phyloP scores from a whole-genome alignment of 2,329 filamentous ascomycete species.

The Botrytis galanthina region DNA sequence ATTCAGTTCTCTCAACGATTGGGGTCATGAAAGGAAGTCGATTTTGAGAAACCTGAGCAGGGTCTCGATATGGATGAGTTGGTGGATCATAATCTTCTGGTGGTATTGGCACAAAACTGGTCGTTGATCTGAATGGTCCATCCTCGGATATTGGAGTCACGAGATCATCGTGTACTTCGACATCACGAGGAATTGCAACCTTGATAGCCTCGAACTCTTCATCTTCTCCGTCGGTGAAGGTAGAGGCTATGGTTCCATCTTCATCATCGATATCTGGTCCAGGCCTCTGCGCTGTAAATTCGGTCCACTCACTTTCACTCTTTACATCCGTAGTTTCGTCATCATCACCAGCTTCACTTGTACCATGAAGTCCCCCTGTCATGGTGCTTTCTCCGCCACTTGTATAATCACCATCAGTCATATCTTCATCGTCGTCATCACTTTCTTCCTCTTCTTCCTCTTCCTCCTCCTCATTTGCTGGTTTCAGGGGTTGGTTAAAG shows the following conservation, averaged over 20 bases:
- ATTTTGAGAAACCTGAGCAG: constrained; percentile 78
- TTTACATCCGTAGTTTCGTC: constrained; percentile 56
- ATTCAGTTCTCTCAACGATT: constrained; percentile 93
- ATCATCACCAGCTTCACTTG: constrained; percentile 61
- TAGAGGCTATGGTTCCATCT: constrained; percentile 43
- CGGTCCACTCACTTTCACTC: constrained; percentile 81
- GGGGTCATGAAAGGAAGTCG: constrained; percentile 97
- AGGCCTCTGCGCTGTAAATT: constrained; percentile 74
- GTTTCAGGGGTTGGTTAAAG: constrained; percentile 78
- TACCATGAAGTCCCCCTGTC: constrained; percentile 67
- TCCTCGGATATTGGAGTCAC: constrained; percentile 47
- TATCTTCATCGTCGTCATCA: constrained; percentile 62
- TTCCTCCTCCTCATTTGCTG: constrained; percentile 38
- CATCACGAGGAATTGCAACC: constrained; percentile 38
- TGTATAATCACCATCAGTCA: constrained; percentile 70
- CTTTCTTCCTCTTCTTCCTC: constrained; percentile 45
- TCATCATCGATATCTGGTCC: constrained; percentile 51
- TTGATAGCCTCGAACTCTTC: constrained; percentile 38
- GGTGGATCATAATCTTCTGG: constrained; percentile 85
- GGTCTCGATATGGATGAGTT: constrained; percentile 76
- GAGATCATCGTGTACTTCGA: constrained; percentile 41
- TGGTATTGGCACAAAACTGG: constrained; percentile 72
- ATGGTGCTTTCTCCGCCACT: constrained; percentile 82
- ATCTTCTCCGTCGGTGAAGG: constrained; percentile 41
- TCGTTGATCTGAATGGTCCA: constrained; percentile 46